phyloP scores from a whole-genome alignment of 805 yeast genomes.

The Candida endomychidarum region DNA sequence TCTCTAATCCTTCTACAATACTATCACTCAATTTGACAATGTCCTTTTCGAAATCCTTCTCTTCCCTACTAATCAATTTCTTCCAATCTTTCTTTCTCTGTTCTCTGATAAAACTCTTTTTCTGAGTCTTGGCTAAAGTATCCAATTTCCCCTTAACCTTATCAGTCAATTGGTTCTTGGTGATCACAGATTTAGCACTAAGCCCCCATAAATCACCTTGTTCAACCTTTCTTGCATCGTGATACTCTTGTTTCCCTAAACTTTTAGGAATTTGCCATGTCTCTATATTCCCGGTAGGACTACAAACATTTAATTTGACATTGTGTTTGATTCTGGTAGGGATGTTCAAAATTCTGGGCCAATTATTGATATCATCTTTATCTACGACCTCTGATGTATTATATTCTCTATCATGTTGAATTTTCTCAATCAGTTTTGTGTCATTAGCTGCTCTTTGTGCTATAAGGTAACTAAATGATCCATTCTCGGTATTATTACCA shows the following conservation, averaged over 20 bases:
- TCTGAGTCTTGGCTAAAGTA: conserved; percentile 34
- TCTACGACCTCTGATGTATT: conserved; percentile 23
- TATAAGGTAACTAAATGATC: conserved; percentile 73
- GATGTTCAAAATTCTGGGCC: conserved; percentile 72
- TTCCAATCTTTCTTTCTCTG: conserved; percentile 35
- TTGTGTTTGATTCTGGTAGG: conserved; percentile 83
- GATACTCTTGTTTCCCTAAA: conserved; percentile 69
- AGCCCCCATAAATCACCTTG: conserved; percentile 86
- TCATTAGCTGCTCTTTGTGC: conserved; percentile 58
- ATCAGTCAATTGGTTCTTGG: conserved; percentile 31
- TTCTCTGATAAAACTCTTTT: conserved; percentile 38
- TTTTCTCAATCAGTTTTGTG: conserved; percentile 35
- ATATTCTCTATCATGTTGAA: conserved; percentile 37
- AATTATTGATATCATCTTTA: conserved; percentile 30
- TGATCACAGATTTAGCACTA: conserved; percentile 34
- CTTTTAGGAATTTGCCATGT: conserved; percentile 86
- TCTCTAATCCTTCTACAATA: conserved; percentile 33
- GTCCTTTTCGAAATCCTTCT: conserved; percentile 26
- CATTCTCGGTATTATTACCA: conserved; percentile 67
- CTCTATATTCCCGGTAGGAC: conserved; percentile 77
- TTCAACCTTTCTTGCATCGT: conserved; percentile 85
- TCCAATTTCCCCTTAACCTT: conserved; percentile 34
- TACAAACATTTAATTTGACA: conserved; percentile 76
- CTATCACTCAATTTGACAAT: conserved; percentile 26
- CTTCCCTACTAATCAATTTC: conserved; percentile 27